A percentile compares a stretch with the other conserved stretches of the same genome.
phyloP scores from a whole-genome alignment of 2,329 filamentous ascomycete genomes.

The Metarhizium rileyi region DNA sequence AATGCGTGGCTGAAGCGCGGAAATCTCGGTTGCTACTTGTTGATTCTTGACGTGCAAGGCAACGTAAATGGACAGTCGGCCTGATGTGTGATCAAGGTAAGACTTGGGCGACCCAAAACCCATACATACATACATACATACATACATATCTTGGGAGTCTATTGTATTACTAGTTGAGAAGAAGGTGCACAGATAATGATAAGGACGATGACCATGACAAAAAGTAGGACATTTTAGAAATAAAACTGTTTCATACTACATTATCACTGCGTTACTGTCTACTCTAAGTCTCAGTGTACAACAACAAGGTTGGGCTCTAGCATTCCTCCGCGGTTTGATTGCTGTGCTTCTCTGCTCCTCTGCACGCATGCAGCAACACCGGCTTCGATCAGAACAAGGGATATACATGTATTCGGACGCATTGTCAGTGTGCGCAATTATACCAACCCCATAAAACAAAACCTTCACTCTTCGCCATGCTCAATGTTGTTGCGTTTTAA shows the following conservation, averaged over 20 bases:
- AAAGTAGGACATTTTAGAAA: neutral
- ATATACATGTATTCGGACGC: neutral
- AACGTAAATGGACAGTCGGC: neutral
- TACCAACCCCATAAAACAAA: conserved; percentile 8
- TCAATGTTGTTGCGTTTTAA: conserved; percentile 29
- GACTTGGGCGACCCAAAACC: too few species aligned
- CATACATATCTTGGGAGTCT: neutral
- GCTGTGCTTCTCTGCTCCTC: neutral
- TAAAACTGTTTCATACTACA: conserved; percentile 2
- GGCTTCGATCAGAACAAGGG: neutral
- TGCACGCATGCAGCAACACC: neutral
- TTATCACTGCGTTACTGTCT: conserved; percentile 5
- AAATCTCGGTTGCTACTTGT: neutral
- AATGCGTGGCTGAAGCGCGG: neutral
- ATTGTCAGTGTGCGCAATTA: neutral
- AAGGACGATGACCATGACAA: neutral
- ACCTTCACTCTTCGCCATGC: conserved; percentile 4
- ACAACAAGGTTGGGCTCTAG: neutral
- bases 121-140: neutral
- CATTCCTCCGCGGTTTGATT: neutral
- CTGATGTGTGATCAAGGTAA: neutral
- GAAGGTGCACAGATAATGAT: neutral
- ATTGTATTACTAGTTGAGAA: neutral
- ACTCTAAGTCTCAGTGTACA: neutral
- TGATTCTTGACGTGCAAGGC: neutral